Conservation (phyloP, 169 alveolate genomes). For the Plasmodium adleri region DNA sequence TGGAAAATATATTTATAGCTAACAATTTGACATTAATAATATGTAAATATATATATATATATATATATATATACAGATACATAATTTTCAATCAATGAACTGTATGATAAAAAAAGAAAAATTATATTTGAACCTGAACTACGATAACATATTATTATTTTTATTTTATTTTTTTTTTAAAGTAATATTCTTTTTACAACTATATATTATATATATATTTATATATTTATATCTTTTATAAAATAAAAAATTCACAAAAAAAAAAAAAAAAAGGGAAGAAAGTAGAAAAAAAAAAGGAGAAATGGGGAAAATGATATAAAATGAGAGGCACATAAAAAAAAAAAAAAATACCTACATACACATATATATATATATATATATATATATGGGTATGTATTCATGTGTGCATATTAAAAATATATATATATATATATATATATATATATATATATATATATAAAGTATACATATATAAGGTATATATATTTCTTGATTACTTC, state of each 20-base stretch:
- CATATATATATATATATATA: background rate
- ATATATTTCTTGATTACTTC: background rate
- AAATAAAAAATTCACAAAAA: slow-evolving; percentile 60
- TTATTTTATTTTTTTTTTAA: background rate
- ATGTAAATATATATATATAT: background rate
- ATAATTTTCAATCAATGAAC: too few relatives aligned
- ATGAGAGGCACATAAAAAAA: background rate
- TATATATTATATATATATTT: background rate
- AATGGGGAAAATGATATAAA: background rate
- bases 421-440: too few relatives aligned
- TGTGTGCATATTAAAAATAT: too few relatives aligned
- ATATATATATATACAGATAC: background rate
- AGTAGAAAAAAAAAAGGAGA: background rate
- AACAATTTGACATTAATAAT: slow-evolving; percentile 29
- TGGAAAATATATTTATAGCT: background rate
- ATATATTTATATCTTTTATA: slow-evolving; percentile 18
- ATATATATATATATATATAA: too few relatives aligned
- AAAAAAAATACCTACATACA: slow-evolving; percentile 11
- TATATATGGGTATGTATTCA: background rate
- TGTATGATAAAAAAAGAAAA: slow-evolving; percentile 1
- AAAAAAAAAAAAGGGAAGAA: background rate
- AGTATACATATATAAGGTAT: too few relatives aligned
- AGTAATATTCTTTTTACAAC: slow-evolving; percentile 9
- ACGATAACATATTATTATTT: background rate
- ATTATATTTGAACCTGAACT: slow-evolving; percentile 13